A percentile compares a stretch with the other conserved stretches of the same genome.
Conservation (phyloP, 176 grass and related monocot species). For the Luzula sylvatica region DNA sequence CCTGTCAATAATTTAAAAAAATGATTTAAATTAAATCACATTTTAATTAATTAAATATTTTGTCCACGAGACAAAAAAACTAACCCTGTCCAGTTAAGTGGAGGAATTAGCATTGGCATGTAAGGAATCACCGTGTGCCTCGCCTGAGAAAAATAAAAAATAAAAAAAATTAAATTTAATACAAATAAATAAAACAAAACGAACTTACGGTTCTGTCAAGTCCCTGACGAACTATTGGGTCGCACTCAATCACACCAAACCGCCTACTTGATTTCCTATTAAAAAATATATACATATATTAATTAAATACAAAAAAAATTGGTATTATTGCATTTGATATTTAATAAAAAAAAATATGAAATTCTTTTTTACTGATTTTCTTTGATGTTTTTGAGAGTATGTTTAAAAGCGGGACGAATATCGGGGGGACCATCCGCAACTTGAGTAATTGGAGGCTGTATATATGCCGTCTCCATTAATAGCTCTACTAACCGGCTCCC, state of each 20-base stretch:
- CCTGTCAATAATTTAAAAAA: slow-evolving; percentile 43
- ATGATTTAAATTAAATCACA: slow-evolving; percentile 1
- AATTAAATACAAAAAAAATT: slow-evolving; percentile 4
- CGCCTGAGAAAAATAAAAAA: slow-evolving; percentile 46
- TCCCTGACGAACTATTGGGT: slow-evolving; percentile 78
- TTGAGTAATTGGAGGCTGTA: slow-evolving; percentile 81
- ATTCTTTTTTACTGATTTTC: slow-evolving; percentile 44
- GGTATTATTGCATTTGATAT: neutral
- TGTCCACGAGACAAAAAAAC: slow-evolving; percentile 11
- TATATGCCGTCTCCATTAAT: slow-evolving; percentile 79
- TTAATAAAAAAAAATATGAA: neutral
- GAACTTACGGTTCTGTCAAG: slow-evolving; percentile 81
- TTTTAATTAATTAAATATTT: neutral
- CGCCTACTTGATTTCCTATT: slow-evolving; percentile 53
- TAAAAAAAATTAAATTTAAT: slow-evolving; percentile 1
- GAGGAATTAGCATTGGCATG: slow-evolving; percentile 97
- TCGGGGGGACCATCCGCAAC: slow-evolving; percentile 71
- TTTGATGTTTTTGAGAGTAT: slow-evolving; percentile 42
- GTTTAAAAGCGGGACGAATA: slow-evolving; percentile 87
- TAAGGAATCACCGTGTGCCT: slow-evolving; percentile 91
- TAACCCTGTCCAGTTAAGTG: slow-evolving; percentile 71
- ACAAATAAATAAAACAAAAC: slow-evolving; percentile 15
- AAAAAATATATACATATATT: slow-evolving; percentile 16
- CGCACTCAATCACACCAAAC: slow-evolving; percentile 90
- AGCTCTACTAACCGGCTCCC: slow-evolving; percentile 93